phyloP scores from a whole-genome alignment of 1,284 basidiomycete genomes.

The Vanrija humicola region DNA sequence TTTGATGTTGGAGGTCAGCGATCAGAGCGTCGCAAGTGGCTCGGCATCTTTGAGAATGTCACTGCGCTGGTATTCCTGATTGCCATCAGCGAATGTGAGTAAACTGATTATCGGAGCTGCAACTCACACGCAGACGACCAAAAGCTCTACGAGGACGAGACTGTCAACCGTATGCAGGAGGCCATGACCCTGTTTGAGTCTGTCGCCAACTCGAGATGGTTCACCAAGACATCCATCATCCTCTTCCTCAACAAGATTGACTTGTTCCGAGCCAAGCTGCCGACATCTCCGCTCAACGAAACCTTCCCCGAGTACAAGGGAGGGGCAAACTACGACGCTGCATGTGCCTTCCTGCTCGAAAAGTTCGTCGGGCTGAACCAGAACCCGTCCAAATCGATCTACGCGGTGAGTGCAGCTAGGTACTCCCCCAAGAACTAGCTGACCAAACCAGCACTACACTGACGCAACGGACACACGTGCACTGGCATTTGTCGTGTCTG shows the following conservation, averaged over 20 bases:
- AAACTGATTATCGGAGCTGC: neutral
- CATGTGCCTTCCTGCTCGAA: conserved; percentile 79
- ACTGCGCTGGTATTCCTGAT: conserved; percentile 74
- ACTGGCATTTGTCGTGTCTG: conserved; percentile 52
- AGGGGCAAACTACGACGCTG: conserved; percentile 71
- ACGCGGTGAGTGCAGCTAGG: conserved; percentile 33
- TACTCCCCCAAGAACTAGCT: conserved; percentile 2
- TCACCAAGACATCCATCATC: conserved; percentile 49
- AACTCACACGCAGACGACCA: conserved; percentile 38
- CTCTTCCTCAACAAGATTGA: conserved; percentile 93
- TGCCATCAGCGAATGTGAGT: conserved; percentile 86
- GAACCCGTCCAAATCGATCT: conserved; percentile 59
- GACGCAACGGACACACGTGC: conserved; percentile 55
- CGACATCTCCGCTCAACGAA: conserved; percentile 74
- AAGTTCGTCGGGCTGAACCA: conserved; percentile 84
- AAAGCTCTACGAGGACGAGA: conserved; percentile 82
- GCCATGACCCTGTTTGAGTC: conserved; percentile 92
- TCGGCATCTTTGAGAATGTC: conserved; percentile 88
- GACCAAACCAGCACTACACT: conserved; percentile 45
- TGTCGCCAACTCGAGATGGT: conserved; percentile 81
- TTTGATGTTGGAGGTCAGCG: conserved; percentile 55
- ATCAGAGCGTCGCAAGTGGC: conserved; percentile 64
- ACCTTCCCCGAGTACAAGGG: conserved; percentile 81
- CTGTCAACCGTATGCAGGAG: conserved; percentile 95
- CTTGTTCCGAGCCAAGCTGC: conserved; percentile 89